Evolutionary conservation across 441 rosid species (phyloP), one percentile per base, ranked within the genome.

Genomic region (Populus hybrid): DNA sequence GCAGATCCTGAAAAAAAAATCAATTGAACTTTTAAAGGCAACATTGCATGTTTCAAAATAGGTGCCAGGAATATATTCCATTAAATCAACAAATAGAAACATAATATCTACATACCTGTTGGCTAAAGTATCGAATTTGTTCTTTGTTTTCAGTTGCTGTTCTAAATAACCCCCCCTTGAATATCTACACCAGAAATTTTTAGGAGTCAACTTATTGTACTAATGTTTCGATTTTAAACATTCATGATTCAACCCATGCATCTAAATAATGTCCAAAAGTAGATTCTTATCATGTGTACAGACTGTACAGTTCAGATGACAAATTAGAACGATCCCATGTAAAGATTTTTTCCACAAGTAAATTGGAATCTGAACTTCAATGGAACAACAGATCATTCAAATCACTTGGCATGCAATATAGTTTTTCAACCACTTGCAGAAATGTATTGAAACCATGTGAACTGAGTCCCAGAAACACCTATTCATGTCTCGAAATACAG

Each of bases 131-230:
- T 72, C 99, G 95, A 76, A 90, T 91, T 83, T 96, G 99, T 82
- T 94, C 99, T 83, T 94, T 96, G 83, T 90, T 97, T 82, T 95
- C 99, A 36, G 98, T 95, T 71, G 98, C 99, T 79, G 92, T 86
- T 89, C 90, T 96, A 82, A 94, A 96, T 82, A 96, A 81, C 14
- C 99, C 94, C 24, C 98, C 98, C 84, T 96, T 96, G 86, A 76
- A 96, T 74, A 95, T 90, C 99, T 95, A 82, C 50, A 69, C 4
- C 78, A 65, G 63, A 77, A 24, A 79, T 35, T 35, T 59, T 11
- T 16, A 74, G 53, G 33, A 63, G n/a, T 45, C 31, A 40, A 70
- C 50, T 42, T 42, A 65, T 45, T 61, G 28, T 61, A 45, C 61
- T 24, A 64, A 71, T 50, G 31, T 9, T 6, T 40, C 28, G 72